Conservation (phyloP, 768 basidiomycete genomes). For the Gymnopilus junonius region DNA sequence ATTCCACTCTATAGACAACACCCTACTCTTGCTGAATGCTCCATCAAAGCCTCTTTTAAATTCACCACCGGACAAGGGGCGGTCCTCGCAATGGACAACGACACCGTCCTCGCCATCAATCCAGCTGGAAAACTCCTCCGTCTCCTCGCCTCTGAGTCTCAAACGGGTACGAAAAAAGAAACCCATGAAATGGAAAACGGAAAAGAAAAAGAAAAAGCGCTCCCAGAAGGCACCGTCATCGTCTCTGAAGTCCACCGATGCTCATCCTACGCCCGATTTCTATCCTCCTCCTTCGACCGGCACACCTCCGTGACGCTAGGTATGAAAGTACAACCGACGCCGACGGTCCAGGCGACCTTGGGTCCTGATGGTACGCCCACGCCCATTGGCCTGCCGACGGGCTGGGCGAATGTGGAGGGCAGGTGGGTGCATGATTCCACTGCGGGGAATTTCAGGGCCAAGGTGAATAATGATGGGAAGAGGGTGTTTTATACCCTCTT, state of each 20-base stretch:
- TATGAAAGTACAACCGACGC: neutral
- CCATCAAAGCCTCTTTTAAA: slow-evolving; percentile 30
- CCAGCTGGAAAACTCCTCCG: slow-evolving; percentile 29
- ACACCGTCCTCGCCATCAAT: slow-evolving; percentile 29
- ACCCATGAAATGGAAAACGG: no score
- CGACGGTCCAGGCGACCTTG: no score
- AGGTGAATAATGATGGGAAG: slow-evolving; percentile 24
- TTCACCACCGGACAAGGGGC: slow-evolving; percentile 32
- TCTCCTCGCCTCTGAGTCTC: slow-evolving; percentile 31
- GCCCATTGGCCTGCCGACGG: no score
- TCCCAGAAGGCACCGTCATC: slow-evolving; percentile 28
- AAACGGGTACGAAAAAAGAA: no score
- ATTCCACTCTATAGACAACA: slow-evolving; percentile 20
- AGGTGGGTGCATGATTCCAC: slow-evolving; percentile 27
- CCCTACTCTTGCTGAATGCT: slow-evolving; percentile 27
- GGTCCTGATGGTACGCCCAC: no score
- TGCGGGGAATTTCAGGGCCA: slow-evolving; percentile 30
- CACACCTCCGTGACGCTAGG: neutral
- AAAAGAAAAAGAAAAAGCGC: slow-evolving; percentile 18
- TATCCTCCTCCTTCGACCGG: slow-evolving; percentile 7
- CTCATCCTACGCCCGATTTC: slow-evolving; percentile 35
- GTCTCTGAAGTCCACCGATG: slow-evolving; percentile 38
- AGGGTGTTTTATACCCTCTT: slow-evolving; percentile 33
- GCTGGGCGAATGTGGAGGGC: slow-evolving; percentile 5
- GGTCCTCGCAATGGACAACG: slow-evolving; percentile 34